Percentiles rank a stretch among this genome's conserved stretches.
Evolutionary conservation across 805 yeast species (phyloP).

Genomic region (Candida verbasci): DNA sequence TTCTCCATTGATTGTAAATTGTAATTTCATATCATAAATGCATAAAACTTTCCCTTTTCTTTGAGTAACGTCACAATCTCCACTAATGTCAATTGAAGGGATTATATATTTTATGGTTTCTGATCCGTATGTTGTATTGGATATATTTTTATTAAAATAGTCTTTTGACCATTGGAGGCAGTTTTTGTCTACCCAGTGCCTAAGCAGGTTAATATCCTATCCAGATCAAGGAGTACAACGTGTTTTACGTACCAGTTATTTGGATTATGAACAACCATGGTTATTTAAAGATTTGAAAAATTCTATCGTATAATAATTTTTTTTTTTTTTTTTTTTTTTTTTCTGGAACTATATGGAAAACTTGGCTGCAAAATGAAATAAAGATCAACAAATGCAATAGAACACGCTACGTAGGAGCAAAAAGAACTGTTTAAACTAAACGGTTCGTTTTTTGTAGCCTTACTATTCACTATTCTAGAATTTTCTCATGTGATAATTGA

Average conservation of each 20-base stretch:
- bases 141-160: conserved; percentile 42
- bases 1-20: conserved; percentile 40
- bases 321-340: too few relatives aligned
- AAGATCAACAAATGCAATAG: too few relatives aligned
- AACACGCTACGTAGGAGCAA: too few relatives aligned
- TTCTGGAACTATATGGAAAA: too few relatives aligned
- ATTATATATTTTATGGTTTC: conserved; percentile 25
- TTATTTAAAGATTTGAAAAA: not conserved
- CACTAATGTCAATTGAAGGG: conserved; percentile 41
- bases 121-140: conserved; percentile 21
- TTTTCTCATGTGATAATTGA: too few relatives aligned
- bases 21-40: conserved; percentile 61
- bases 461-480: too few relatives aligned
- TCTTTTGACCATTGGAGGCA: conserved; percentile 60
- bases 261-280: conserved; percentile 67
- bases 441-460: too few relatives aligned
- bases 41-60: conserved; percentile 79
- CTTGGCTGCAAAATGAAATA: too few relatives aligned
- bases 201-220: conserved; percentile 14
- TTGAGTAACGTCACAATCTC: conserved; percentile 81
- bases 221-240: not conserved
- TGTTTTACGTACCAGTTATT: conserved; percentile 52
- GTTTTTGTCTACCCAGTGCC: conserved; percentile 73
- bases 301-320: too few relatives aligned
- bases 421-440: too few relatives aligned